Percentiles rank a stretch among this genome's conserved stretches.
These are phyloP conservation scores for Solanum neorickii DNA, from an alignment of 257 asterid species.

Conservation along the genomic window DNA sequence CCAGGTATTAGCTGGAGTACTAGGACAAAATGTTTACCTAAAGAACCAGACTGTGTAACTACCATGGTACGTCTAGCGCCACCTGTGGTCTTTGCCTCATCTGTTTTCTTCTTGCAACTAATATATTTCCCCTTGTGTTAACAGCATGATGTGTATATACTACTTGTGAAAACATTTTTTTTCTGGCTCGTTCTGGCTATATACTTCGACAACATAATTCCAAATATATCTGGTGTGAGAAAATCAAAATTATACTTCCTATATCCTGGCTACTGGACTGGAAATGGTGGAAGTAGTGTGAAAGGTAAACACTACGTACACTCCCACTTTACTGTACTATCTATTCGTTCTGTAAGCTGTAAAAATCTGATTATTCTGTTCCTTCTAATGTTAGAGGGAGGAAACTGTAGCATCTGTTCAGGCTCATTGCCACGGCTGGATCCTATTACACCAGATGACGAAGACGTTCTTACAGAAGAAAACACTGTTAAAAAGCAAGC, in stretches of 20 bases:
- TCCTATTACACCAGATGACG: slow-evolving; percentile 58
- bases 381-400: slow-evolving; percentile 48
- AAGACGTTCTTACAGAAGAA: slow-evolving; percentile 84
- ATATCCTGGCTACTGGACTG: slow-evolving; percentile 83
- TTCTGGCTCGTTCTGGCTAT: slow-evolving; percentile 67
- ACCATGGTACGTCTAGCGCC: slow-evolving; percentile 36
- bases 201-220: slow-evolving; percentile 81
- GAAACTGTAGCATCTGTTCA: slow-evolving; percentile 49
- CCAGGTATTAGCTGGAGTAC: slow-evolving; percentile 86
- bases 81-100: neutral
- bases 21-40: slow-evolving; percentile 61
- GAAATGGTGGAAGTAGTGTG: slow-evolving; percentile 69
- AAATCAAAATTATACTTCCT: slow-evolving; percentile 60
- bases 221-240: slow-evolving; percentile 81
- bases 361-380: neutral
- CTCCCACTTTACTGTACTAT: neutral
- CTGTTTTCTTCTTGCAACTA: neutral
- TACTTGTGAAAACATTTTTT: slow-evolving; percentile 49
- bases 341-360: neutral
- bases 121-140: slow-evolving; percentile 1
- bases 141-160: slow-evolving; percentile 62
- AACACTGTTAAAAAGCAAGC: slow-evolving; percentile 66
- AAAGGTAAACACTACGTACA: slow-evolving; percentile 32
- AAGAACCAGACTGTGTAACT: slow-evolving; percentile 47
- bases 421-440: slow-evolving; percentile 38